Base-by-base conservation (phyloP, 805 yeast genomes). In the Phaffomyces opuntiae region DNA sequence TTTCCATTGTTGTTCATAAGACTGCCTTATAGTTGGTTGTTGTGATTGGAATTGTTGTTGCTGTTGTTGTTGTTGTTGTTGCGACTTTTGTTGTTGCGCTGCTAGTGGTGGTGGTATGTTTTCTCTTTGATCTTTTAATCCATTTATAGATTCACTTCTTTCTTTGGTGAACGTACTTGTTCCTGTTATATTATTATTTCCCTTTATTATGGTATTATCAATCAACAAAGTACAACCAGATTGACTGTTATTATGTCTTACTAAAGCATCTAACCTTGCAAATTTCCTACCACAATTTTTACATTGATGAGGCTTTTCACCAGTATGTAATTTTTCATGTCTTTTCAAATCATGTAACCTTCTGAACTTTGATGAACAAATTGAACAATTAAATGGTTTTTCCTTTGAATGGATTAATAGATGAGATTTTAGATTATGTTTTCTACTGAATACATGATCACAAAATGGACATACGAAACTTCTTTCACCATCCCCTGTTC, bases 281-380 rank as follows among this genome's bases (percentile, higher is more conserved):
- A 86, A 86, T 37, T 70, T 65, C 39, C 83, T 70, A 14, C 75
- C 74, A 64, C 95, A 86, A 40, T 68, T 67, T 17, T 64, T 65
- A 60, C 95, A 86, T 37, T 59, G 63, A 58, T 66, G 80, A 1
- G 91, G 90, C 59, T 76, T 80, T 52, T 79, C 87, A 21, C 91
- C 91, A 0, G 88, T 76, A 57, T 86, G 95, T 33, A 82, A 69
- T 61, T 82, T 82, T 47, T 75, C 77, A 56, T 86, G 95, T 44
- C 95, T 72, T 56, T 80, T 83, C 55, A 87, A 68, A 60, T 87
- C 95, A 60, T 85, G 90, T 29, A 78, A 73, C 40, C 95, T 70
- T 49, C 93, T 72, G 61, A 87, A 86, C 51, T 70, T 74, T 40
- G 76, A 67, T 43, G 72, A 66, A 56, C 95, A 86, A 27, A 73